Percentiles rank a stretch among this genome's conserved stretches.
Conservation (phyloP, 805 yeast genomes). For the Candida insectalens region DNA sequence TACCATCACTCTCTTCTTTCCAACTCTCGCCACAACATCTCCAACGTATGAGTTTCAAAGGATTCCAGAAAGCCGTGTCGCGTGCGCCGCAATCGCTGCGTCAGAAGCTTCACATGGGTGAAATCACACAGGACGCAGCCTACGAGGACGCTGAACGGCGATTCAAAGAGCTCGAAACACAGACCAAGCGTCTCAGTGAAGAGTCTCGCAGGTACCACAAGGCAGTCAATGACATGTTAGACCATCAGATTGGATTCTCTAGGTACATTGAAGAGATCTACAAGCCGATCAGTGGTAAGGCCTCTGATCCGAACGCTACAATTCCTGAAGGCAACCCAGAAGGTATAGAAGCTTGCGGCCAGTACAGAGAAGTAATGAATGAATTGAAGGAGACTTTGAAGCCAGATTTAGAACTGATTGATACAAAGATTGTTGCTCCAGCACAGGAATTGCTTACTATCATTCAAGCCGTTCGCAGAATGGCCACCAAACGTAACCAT, state of each 20-base stretch:
- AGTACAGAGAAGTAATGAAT: slow-evolving; percentile 76
- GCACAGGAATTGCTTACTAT: slow-evolving; percentile 84
- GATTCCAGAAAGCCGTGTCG: slow-evolving; percentile 67
- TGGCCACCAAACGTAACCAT: slow-evolving; percentile 93
- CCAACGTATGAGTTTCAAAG: slow-evolving; percentile 87
- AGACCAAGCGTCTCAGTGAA: slow-evolving; percentile 80
- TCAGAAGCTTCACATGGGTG: slow-evolving; percentile 88
- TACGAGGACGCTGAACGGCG: slow-evolving; percentile 94
- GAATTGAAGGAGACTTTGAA: slow-evolving; percentile 79
- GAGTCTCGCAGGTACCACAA: slow-evolving; percentile 85
- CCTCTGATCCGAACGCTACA: slow-evolving; percentile 80
- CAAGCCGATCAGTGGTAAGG: slow-evolving; percentile 89
- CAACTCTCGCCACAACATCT: neutral
- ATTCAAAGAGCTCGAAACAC: slow-evolving; percentile 82
- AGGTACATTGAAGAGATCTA: slow-evolving; percentile 91
- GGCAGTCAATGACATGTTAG: slow-evolving; percentile 90
- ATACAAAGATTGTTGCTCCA: slow-evolving; percentile 80
- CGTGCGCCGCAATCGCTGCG: slow-evolving; percentile 90
- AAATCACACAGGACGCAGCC: slow-evolving; percentile 70
- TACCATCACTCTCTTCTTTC: neutral
- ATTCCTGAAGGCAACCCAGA: slow-evolving; percentile 93
- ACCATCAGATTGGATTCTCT: slow-evolving; percentile 91
- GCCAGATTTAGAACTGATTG: slow-evolving; percentile 90
- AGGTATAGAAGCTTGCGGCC: slow-evolving; percentile 91
- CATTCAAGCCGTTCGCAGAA: slow-evolving; percentile 75